A percentile compares a stretch with the other conserved stretches of the same genome.
Evolutionary conservation across 164 flowering plant species (phyloP).

Genomic region (Berberis thunbergii): DNA sequence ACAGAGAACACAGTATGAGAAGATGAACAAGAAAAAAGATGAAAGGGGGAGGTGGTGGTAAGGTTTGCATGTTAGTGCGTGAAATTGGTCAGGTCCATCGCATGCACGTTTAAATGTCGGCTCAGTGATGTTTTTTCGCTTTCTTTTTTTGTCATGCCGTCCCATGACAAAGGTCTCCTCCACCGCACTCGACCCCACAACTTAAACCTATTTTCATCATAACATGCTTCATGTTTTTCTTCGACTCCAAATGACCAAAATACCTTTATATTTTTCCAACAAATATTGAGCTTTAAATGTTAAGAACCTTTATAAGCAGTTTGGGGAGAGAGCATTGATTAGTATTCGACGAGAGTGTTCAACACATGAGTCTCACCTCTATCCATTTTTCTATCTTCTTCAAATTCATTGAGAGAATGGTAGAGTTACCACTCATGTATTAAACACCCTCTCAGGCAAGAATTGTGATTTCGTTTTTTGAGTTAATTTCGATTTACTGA

Average conservation of each 20-base stretch:
- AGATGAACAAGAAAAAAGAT: not conserved
- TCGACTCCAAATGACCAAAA: not conserved
- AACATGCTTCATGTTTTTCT: no score
- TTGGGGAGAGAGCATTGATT: no score
- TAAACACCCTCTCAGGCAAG: no score
- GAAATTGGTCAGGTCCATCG: not conserved
- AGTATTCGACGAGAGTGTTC: no score
- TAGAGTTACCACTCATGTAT: no score
- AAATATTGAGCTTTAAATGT: not conserved
- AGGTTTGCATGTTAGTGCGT: slow-evolving; percentile 13
- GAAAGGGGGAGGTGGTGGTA: not conserved
- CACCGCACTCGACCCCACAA: not conserved
- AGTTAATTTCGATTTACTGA: no score
- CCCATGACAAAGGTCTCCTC: slow-evolving; percentile 2
- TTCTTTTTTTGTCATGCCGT: slow-evolving; percentile 11
- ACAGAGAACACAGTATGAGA: no score
- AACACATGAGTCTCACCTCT: no score
- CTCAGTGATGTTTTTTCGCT: not conserved
- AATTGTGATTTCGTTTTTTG: no score
- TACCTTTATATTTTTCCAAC: not conserved
- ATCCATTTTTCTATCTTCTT: no score
- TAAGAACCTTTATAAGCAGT: not conserved
- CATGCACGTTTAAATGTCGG: slow-evolving; percentile 22
- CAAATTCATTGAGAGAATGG: no score
- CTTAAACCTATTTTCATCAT: not conserved